These are phyloP conservation scores for Solanum paucissectum DNA, from an alignment of 257 asterid genomes.

Conservation along the genomic window DNA sequence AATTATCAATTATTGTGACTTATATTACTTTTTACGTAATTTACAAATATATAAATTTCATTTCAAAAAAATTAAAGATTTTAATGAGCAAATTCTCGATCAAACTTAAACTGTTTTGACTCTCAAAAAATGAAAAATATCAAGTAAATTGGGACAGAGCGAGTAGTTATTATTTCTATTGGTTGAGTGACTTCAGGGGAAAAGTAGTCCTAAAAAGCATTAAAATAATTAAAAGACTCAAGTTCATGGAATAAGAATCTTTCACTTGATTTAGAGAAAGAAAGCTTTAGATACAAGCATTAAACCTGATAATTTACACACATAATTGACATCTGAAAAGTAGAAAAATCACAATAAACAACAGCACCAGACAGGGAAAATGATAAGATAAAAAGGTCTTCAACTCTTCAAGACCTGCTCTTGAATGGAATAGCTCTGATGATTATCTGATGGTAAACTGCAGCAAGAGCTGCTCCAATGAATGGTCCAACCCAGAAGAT, in stretches of 20 bases:
- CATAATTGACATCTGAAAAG: background rate
- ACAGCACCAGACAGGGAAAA: background rate
- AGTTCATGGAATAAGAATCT: background rate
- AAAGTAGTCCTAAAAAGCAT: background rate
- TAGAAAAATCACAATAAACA: background rate
- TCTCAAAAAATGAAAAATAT: no score
- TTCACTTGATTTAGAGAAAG: background rate
- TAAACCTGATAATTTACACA: background rate
- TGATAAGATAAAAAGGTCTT: background rate
- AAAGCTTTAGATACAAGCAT: background rate
- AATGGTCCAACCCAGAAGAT: slow-evolving; percentile 64
- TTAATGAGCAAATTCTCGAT: rapidly evolving
- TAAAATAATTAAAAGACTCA: background rate
- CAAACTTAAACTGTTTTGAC: no score
- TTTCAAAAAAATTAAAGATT: no score
- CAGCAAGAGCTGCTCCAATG: slow-evolving; percentile 59
- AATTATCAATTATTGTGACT: background rate
- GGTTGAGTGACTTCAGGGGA: no score
- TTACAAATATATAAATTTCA: no score
- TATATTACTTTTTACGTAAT: no score
- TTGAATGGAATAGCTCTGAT: slow-evolving; percentile 62
- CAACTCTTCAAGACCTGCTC: slow-evolving; percentile 10
- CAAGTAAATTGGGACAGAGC: no score
- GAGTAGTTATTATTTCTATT: background rate
- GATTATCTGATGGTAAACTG: slow-evolving; percentile 46